Evolutionary conservation across 1,284 basidiomycete genomes (phyloP), one percentile per base, ranked within the genome.

Genomic region (Ganoderma meredithae): DNA sequence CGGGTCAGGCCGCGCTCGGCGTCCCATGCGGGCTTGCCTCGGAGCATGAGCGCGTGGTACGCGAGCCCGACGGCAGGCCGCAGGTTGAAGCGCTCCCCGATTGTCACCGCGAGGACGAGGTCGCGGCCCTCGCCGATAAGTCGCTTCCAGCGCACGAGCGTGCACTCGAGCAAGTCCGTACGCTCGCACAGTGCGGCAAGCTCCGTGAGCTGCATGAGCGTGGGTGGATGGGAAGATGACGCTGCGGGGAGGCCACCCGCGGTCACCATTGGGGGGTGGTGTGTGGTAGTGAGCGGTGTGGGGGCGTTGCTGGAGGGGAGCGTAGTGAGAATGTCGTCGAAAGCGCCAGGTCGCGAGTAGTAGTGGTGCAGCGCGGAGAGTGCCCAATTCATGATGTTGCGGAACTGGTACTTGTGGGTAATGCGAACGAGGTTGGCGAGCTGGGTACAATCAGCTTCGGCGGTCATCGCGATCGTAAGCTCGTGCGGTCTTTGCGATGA

Each of bases 331-430:
- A 72, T 66, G 59, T 73, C 67, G 68, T 80, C 79, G 66, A 80
- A 76, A 25, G 76, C 77, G 39, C 76, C 63, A 1, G 81, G 77
- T 25, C 77, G 80, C 33, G 77, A 78, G 75, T 81, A 82, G 72
- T 76, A 81, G 62, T 73, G 72, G 74, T 81, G 79, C 60, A 87
- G 79, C 22, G 83, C 83, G 56, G 76, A 71, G 61, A 87, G 77
- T 0, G 84, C 82, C 86, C 86, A 87, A 47, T 69, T 75, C 73
- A 86, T 84, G 64, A 84, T 82, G n/a, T 80, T 81, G 36, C 83
- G 80, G 75, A 86, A 87, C 65, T 85, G 84, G 74, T 88, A 87
- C 67, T 88, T 87, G 78, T 88, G 85, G 5, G 85, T 82, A 65
- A 87, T 85, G 12, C 83, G 83, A 22, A 84, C 81, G 66, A 87